Percentiles rank a stretch among this genome's conserved stretches.
These are phyloP conservation scores for Pseudevernia furfuracea DNA, from an alignment of 495 filamentous ascomycete species.

Conservation along the genomic window DNA sequence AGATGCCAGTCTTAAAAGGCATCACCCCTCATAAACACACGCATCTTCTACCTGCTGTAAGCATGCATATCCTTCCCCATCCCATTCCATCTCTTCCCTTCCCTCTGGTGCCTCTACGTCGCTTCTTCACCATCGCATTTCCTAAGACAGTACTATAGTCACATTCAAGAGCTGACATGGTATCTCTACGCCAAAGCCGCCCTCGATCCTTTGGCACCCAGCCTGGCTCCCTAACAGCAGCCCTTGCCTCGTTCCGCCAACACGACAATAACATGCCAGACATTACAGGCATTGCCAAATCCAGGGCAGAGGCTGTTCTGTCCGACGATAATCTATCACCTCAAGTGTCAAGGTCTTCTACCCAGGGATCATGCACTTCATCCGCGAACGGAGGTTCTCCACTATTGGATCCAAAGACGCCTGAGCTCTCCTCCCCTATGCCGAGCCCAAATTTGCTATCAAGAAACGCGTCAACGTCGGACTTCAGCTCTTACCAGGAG, in stretches of 20 bases:
- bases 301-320: conserved; percentile 28
- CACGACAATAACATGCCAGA: conserved; percentile 27
- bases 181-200: conserved; percentile 9
- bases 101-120: background rate
- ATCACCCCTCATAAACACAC: background rate
- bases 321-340: conserved; percentile 22
- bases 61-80: background rate
- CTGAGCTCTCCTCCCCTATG: conserved; percentile 35
- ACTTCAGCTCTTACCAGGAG: conserved; percentile 71
- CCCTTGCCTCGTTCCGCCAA: conserved; percentile 10
- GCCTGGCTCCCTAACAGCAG: conserved; percentile 11
- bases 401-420: conserved; percentile 20
- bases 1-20: background rate
- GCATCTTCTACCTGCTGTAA: background rate
- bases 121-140: background rate
- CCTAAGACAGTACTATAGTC: background rate
- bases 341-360: conserved; percentile 23
- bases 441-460: conserved; percentile 48
- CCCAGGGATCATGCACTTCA: conserved; percentile 27
- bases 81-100: too few species aligned
- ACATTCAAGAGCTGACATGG: conserved; percentile 9
- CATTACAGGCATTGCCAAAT: conserved; percentile 20
- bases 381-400: conserved; percentile 22
- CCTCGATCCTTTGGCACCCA: conserved; percentile 6
- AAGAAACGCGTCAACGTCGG: conserved; percentile 66